These are phyloP conservation scores for Podaxis sp. DNA, from an alignment of 768 basidiomycete species.

Conservation along the genomic window DNA sequence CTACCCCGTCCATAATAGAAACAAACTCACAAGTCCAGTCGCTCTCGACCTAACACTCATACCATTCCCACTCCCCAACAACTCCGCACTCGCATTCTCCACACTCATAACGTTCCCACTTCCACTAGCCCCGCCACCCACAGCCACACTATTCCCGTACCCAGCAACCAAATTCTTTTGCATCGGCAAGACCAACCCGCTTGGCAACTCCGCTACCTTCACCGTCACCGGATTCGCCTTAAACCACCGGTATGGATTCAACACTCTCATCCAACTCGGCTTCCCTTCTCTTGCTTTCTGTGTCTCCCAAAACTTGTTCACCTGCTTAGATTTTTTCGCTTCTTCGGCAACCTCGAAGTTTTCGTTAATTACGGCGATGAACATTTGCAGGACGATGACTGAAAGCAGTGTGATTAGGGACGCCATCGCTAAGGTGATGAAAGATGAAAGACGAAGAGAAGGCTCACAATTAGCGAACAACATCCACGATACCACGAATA, in stretches of 20 bases:
- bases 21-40: neutral
- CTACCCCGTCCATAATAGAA: neutral
- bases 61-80: neutral
- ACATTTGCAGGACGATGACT: slow-evolving; percentile 92
- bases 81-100: neutral
- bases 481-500: slow-evolving; percentile 84
- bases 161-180: slow-evolving; percentile 62
- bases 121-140: neutral
- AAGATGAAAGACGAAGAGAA: neutral
- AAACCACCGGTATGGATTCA: slow-evolving; percentile 90
- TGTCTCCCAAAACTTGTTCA: slow-evolving; percentile 63
- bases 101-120: neutral
- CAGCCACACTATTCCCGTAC: neutral
- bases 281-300: slow-evolving; percentile 52
- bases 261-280: slow-evolving; percentile 64
- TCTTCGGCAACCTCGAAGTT: slow-evolving; percentile 94
- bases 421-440: neutral
- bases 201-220: slow-evolving; percentile 69
- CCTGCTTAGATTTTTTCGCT: slow-evolving; percentile 80
- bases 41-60: neutral
- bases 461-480: slow-evolving; percentile 87
- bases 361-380: slow-evolving; percentile 96
- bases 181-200: slow-evolving; percentile 76
- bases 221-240: slow-evolving; percentile 71
- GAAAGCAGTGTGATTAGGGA: neutral